Evolutionary conservation across 164 flowering plant species (phyloP).

Genomic region (Cinnamomum chago): DNA sequence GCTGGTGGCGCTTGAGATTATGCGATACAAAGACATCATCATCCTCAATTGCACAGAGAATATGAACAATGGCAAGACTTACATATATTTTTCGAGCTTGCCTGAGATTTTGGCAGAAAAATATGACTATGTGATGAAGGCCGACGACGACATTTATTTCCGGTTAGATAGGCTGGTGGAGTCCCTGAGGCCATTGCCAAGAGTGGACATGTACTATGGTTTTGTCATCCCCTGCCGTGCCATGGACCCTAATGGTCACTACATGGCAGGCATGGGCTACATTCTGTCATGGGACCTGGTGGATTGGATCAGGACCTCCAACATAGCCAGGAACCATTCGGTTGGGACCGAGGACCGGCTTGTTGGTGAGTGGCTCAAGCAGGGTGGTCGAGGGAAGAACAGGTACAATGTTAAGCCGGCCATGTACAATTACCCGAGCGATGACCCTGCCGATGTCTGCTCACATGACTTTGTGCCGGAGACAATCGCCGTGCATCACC

Average conservation of each 20-base stretch:
- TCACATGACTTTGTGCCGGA: slow-evolving; percentile 20
- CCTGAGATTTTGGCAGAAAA: slow-evolving; percentile 30
- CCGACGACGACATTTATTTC: slow-evolving; percentile 15
- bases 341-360: slow-evolving; percentile 11
- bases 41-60: slow-evolving; percentile 74
- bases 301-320: slow-evolving; percentile 9
- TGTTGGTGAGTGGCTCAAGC: slow-evolving; percentile 8
- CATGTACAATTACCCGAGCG: slow-evolving; percentile 22
- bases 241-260: slow-evolving; percentile 4
- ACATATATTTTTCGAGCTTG: slow-evolving; percentile 66
- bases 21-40: slow-evolving; percentile 72
- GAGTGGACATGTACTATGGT: slow-evolving; percentile 17
- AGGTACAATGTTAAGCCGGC: slow-evolving; percentile 10
- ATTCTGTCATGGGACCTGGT: slow-evolving; percentile 16
- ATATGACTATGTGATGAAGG: slow-evolving; percentile 21
- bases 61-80: slow-evolving; percentile 87
- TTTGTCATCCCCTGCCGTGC: slow-evolving; percentile 8
- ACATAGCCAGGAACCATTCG: slow-evolving; percentile 6
- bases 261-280: slow-evolving; percentile 21
- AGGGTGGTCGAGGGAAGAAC: slow-evolving; percentile 10
- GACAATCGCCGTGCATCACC: slow-evolving; percentile 21
- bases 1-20: slow-evolving; percentile 75
- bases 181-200: slow-evolving; percentile 9
- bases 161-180: slow-evolving; percentile 6
- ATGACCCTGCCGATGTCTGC: slow-evolving; percentile 3